Percentiles rank a stretch among this genome's conserved stretches.
Evolutionary conservation across 306 rosid species (phyloP).

Genomic region (Lathyrus oleraceus): DNA sequence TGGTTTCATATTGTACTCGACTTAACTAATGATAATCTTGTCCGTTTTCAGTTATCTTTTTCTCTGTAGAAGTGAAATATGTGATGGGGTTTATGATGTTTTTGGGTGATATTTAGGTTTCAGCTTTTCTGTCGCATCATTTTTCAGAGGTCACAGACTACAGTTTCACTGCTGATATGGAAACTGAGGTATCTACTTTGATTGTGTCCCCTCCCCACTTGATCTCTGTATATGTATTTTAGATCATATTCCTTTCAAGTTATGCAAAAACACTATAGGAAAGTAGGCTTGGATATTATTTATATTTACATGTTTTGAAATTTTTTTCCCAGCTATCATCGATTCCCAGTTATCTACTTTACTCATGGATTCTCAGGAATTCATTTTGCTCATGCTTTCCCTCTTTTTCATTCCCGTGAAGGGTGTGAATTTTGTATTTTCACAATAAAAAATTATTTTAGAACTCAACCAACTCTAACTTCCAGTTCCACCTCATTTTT

Average conservation of each 20-base stretch:
- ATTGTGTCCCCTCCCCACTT: conserved; percentile 1
- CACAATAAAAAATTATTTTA: not conserved
- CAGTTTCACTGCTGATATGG: conserved; percentile 98
- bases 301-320: not conserved
- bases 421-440: not conserved
- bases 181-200: conserved; percentile 70
- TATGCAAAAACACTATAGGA: not conserved
- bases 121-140: conserved; percentile 89
- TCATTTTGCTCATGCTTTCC: not conserved
- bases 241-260: not conserved
- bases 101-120: conserved; percentile 63
- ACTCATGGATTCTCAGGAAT: not conserved
- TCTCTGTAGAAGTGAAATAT: conserved; percentile 21
- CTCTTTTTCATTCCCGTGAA: not conserved
- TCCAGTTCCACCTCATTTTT: not conserved
- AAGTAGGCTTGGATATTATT: not conserved
- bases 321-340: not conserved
- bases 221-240: not conserved
- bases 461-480: not conserved
- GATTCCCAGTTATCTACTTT: not conserved
- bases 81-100: conserved; percentile 26
- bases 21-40: conserved; percentile 21
- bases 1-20: not conserved
- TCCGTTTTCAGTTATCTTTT: conserved; percentile 13
- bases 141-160: conserved; percentile 94